A percentile compares a stretch with the other conserved stretches of the same genome.
These are phyloP conservation scores for Eremothecium cymbalariae DNA, from an alignment of 1,139 yeast species.

Conservation along the genomic window DNA sequence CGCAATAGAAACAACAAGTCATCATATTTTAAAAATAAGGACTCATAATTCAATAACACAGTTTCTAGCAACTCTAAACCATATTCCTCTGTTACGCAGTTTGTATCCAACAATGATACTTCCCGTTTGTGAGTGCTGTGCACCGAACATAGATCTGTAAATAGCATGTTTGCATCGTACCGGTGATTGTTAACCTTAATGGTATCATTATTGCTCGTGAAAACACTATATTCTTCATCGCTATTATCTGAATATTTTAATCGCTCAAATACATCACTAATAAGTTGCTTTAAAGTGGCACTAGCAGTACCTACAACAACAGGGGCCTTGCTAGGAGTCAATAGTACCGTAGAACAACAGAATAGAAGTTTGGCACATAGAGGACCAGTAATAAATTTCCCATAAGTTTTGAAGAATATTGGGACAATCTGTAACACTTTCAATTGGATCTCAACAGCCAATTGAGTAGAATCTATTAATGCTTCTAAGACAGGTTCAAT, in stretches of 20 bases:
- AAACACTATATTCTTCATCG: conserved; percentile 30
- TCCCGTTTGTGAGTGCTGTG: conserved; percentile 46
- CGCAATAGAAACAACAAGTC: conserved; percentile 63
- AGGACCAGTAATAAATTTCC: conserved; percentile 45
- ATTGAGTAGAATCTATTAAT: conserved; percentile 62
- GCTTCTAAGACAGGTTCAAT: conserved; percentile 54
- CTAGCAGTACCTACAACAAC: conserved; percentile 88
- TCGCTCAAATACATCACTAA: conserved; percentile 68
- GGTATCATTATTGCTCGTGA: conserved; percentile 39
- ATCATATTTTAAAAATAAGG: conserved; percentile 46
- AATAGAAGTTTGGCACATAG: conserved; percentile 51
- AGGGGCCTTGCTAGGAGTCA: conserved; percentile 57
- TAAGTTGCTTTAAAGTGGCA: conserved; percentile 83
- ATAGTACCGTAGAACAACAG: conserved; percentile 60
- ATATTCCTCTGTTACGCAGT: conserved; percentile 54
- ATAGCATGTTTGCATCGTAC: conserved; percentile 60
- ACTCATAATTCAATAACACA: conserved; percentile 43
- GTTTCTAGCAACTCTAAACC: conserved; percentile 78
- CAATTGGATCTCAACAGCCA: conserved; percentile 76
- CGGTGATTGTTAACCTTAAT: conserved; percentile 45
- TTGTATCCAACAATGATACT: conserved; percentile 45
- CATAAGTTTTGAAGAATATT: conserved; percentile 57
- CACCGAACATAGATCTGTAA: conserved; percentile 62
- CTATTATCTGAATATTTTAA: conserved; percentile 36
- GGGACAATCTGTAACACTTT: conserved; percentile 84